Conservation (phyloP, 208 protist species). For the Leishmania martiniquensis region DNA sequence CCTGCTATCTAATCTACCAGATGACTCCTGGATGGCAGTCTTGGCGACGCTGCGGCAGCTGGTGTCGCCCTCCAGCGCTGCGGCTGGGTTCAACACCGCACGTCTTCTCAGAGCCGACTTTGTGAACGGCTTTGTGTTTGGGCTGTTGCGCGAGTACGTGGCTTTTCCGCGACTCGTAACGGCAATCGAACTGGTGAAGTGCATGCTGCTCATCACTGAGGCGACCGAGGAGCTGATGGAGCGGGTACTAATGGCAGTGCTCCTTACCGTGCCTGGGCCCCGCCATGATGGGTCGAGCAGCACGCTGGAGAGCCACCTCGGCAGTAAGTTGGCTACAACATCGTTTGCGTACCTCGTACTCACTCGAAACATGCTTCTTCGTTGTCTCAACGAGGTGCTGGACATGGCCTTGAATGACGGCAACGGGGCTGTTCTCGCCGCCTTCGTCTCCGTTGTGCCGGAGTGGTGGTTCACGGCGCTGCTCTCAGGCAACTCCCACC, state of each 20-base stretch:
- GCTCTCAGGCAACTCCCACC: slow-evolving; percentile 42
- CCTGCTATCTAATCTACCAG: slow-evolving; percentile 39
- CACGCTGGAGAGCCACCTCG: slow-evolving; percentile 40
- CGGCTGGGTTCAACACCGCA: slow-evolving; percentile 47
- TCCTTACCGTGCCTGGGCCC: slow-evolving; percentile 40
- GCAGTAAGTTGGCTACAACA: slow-evolving; percentile 42
- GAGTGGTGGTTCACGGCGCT: slow-evolving; percentile 63
- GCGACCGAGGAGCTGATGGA: slow-evolving; percentile 40
- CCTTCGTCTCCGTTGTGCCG: slow-evolving; percentile 40
- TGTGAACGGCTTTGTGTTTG: slow-evolving; percentile 67
- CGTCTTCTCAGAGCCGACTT: slow-evolving; percentile 56
- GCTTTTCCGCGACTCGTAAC: slow-evolving; percentile 32
- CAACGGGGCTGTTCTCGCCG: slow-evolving; percentile 19
- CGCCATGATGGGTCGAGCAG: slow-evolving; percentile 3
- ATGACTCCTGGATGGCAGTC: slow-evolving; percentile 23
- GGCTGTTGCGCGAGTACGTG: slow-evolving; percentile 61
- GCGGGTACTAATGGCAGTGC: slow-evolving; percentile 41
- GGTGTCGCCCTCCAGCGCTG: slow-evolving; percentile 39
- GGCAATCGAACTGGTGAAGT: slow-evolving; percentile 35
- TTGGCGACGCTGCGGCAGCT: slow-evolving; percentile 36
- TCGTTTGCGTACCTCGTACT: slow-evolving; percentile 44
- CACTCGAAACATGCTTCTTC: slow-evolving; percentile 58
- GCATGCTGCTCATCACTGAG: slow-evolving; percentile 28
- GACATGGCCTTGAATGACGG: slow-evolving; percentile 22
- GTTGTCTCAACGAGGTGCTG: slow-evolving; percentile 46